A percentile compares a stretch with the other conserved stretches of the same genome.
phyloP scores from a whole-genome alignment of 495 filamentous ascomycete species.

The Amniculicola lignicola region DNA sequence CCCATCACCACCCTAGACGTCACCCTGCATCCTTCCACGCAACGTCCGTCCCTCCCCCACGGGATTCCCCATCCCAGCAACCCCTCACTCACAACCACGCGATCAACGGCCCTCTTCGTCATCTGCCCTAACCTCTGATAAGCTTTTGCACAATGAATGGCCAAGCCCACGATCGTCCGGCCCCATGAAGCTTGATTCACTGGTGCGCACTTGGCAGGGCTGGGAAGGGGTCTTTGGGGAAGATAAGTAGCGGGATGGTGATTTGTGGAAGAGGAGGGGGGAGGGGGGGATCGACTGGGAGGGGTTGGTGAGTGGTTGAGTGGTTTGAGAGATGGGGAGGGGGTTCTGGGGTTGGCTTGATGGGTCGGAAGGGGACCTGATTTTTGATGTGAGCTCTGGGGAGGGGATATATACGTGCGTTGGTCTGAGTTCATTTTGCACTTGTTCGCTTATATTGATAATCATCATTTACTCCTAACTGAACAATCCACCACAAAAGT shows the following conservation, averaged over 20 bases:
- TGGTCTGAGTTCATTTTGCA: neutral
- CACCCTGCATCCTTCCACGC: too few species aligned
- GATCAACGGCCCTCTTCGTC: neutral
- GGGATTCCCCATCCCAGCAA: neutral
- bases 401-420: neutral
- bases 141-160: neutral
- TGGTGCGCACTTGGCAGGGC: conserved; percentile 21
- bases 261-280: neutral
- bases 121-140: neutral
- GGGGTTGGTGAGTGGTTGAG: neutral
- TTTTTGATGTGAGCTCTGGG: neutral
- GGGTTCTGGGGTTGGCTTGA: neutral
- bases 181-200: conserved; percentile 15
- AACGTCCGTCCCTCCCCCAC: too few species aligned
- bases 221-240: too few species aligned
- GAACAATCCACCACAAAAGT: neutral
- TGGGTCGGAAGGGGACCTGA: neutral
- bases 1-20: too few species aligned
- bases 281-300: neutral
- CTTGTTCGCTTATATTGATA: neutral
- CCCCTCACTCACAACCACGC: neutral
- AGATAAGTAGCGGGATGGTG: conserved; percentile 8
- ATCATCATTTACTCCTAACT: neutral
- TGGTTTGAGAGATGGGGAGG: neutral
- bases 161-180: conserved; percentile 3